A percentile compares a stretch with the other conserved stretches of the same genome.
These are phyloP conservation scores for Taphrina betulina DNA, from an alignment of 1,139 yeast genomes.

Conservation along the genomic window DNA sequence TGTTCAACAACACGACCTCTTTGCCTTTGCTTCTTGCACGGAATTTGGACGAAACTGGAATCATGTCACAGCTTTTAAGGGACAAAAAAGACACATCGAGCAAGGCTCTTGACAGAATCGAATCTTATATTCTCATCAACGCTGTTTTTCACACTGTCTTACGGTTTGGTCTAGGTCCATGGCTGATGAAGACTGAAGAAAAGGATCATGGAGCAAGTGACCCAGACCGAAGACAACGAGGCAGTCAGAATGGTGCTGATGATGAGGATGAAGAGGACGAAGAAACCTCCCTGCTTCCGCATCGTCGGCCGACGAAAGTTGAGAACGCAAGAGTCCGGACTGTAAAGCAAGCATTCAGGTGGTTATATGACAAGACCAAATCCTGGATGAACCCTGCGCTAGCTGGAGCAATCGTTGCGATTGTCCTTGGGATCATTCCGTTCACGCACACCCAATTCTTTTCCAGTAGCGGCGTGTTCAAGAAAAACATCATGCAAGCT, in stretches of 20 bases:
- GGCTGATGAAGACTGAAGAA: constrained; percentile 1
- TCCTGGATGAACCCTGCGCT: constrained; percentile 10
- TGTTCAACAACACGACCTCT: constrained; percentile 20
- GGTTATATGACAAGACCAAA: neutral
- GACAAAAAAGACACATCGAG: constrained; percentile 4
- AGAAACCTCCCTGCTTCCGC: constrained; percentile 2
- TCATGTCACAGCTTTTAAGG: constrained; percentile 1
- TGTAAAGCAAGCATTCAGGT: too few species aligned
- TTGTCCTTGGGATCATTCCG: constrained; percentile 9
- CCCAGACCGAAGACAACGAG: too few species aligned
- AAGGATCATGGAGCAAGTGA: too few species aligned
- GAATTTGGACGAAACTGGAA: constrained; percentile 14
- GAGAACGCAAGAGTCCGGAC: too few species aligned
- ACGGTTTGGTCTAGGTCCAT: constrained; percentile 7
- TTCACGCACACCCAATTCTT: constrained; percentile 6
- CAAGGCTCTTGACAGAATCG: neutral
- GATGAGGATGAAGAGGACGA: neutral
- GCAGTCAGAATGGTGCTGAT: neutral
- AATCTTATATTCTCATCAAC: constrained; percentile 7
- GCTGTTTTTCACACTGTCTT: constrained; percentile 13
- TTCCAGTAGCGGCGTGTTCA: constrained; percentile 2
- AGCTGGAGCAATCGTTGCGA: constrained; percentile 8
- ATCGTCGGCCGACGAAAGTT: neutral
- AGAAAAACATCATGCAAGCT: constrained; percentile 11
- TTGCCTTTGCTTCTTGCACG: constrained; percentile 2